These are phyloP conservation scores for Chlamydomonas sphaeroides DNA, from an alignment of 139 green algal species.

Conservation along the genomic window DNA sequence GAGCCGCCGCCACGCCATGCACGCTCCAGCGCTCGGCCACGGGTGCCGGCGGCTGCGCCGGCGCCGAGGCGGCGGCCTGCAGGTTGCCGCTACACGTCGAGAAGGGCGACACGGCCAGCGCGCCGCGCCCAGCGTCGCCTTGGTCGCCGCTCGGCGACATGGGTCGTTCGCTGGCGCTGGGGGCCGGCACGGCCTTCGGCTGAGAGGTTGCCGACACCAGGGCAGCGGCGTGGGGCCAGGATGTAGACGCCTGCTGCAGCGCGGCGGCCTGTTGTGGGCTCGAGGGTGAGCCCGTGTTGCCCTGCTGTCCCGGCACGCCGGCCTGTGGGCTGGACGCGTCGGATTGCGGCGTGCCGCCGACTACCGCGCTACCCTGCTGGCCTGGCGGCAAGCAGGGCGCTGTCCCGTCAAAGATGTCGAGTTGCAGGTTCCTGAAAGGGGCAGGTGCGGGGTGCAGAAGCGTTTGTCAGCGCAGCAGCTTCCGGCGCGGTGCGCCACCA, in stretches of 20 bases:
- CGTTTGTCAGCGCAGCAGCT: too few species aligned
- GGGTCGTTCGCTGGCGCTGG: background rate
- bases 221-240: conserved; percentile 9
- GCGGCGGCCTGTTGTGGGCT: background rate
- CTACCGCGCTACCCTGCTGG: conserved; percentile 1
- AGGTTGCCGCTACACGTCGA: conserved; percentile 5
- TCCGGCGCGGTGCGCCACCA: too few species aligned
- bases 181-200: background rate
- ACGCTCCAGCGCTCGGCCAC: background rate
- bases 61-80: background rate
- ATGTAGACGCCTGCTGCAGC: background rate
- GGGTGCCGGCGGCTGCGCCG: background rate
- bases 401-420: conserved; percentile 32
- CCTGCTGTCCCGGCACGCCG: background rate
- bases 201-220: background rate
- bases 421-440: conserved; percentile 10
- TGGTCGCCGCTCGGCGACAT: background rate
- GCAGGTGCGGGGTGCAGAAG: too few species aligned
- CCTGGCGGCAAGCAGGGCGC: background rate
- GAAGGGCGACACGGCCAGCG: conserved; percentile 5
- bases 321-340: conserved; percentile 18
- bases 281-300: background rate
- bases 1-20: background rate
- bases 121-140: background rate
- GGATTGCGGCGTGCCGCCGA: conserved; percentile 7